Evolutionary conservation across 352 stramenopile species (phyloP), one percentile per base, ranked within the genome.

Genomic region (Thalassiosira livingstoniorum): DNA sequence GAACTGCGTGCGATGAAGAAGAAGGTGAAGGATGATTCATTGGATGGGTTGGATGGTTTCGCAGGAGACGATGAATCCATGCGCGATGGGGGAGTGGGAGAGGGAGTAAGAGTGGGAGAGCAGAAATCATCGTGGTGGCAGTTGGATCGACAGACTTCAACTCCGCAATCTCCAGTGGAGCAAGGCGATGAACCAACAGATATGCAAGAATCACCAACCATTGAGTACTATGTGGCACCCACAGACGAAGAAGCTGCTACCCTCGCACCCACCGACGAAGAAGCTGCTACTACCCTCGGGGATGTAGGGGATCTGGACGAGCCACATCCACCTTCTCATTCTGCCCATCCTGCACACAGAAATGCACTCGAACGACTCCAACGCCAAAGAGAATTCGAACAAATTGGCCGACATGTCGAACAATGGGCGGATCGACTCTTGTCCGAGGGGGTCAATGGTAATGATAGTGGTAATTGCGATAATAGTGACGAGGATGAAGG

Each of bases 371-470:
- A 21, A 23, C 29, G 32, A 62, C 7, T 13, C 7, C 29, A n/a
- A 23, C 43, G 69, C 58, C 54, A 81, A 72, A 34, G 68, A 23
- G 39, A 82, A 61, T 88, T 85, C 32, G 81, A 91, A 58, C 62
- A 68, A 35, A 77, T 92, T 53, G 85, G 81, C n/a, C 25, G 39
- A 62, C 47, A 84, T 35, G 84, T 94, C n/a, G 90, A 94, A 82
- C 62, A 77, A 31, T 94, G 90, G 90, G 88, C 85, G 0, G 61
- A 51, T 23, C 29, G 71, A 21, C 43, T 91, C n/a, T 61, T 92
- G 2, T 78, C 87, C 31, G 82, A 90, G 37, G n/a, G n/a, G n/a
- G n/a, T n/a, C n/a, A n/a, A n/a, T n/a, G n/a, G n/a, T n/a, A n/a
- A n/a, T n/a, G n/a, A n/a, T n/a, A n/a, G n/a, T n/a, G n/a, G n/a